These are phyloP conservation scores for Leccinum angustisporum DNA, from an alignment of 1,284 basidiomycete species.

Conservation along the genomic window DNA sequence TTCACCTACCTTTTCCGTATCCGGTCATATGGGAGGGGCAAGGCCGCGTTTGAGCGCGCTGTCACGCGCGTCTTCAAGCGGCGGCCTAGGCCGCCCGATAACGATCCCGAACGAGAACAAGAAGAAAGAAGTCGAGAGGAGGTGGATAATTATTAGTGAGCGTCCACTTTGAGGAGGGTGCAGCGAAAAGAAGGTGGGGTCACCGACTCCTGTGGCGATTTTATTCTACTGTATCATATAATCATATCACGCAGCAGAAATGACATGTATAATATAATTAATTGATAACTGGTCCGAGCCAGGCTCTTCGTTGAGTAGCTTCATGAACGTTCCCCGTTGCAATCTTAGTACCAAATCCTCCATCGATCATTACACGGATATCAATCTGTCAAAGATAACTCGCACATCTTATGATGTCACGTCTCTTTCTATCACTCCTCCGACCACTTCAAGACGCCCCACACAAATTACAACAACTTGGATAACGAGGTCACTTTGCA, in stretches of 20 bases:
- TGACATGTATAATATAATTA: neutral
- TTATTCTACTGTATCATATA: neutral
- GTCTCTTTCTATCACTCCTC: too few species aligned
- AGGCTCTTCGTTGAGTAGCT: neutral
- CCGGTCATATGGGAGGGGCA: conserved; percentile 23
- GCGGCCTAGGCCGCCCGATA: neutral
- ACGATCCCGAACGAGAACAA: neutral
- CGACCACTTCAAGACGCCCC: too few species aligned
- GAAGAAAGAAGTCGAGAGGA: neutral
- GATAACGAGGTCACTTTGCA: too few species aligned
- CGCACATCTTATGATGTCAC: too few species aligned
- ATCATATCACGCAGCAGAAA: neutral
- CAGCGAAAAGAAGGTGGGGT: neutral
- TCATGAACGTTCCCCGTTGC: neutral
- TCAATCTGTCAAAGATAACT: rapidly evolving
- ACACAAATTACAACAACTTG: too few species aligned
- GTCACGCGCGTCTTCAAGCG: neutral
- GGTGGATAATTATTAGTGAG: neutral
- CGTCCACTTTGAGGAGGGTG: neutral
- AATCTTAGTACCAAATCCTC: neutral
- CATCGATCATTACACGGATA: neutral
- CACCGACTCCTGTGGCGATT: neutral
- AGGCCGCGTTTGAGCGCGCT: neutral
- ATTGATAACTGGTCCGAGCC: neutral
- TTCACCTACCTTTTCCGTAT: conserved; percentile 43